Evolutionary conservation across 192 early-diverging fungal genomes (phyloP), one percentile per base, ranked within the genome.

Genomic region (Coemansia erecta): DNA sequence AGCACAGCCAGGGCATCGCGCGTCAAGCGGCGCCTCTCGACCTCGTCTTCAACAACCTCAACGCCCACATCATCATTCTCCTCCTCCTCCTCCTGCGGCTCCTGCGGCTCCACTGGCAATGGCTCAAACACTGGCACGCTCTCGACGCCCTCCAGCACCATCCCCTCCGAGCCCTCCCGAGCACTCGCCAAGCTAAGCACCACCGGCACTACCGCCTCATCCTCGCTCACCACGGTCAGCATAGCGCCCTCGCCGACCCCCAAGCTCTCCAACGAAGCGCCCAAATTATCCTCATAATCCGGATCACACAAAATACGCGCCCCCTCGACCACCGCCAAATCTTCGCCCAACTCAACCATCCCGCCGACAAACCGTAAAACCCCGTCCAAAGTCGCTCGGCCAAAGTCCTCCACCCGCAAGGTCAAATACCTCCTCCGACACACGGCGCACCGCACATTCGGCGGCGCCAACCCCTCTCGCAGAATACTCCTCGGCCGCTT

Each of bases 271-370:
- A 95, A 72, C 0, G 86, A 63, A 44, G 66, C 68, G 5, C 63
- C 68, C 11, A 82, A 58, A 58, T 93, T 93, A 50, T 97, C 94
- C 24, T 94, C 90, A 60, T 89, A 92, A 26, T 98, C 96, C 10
- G 86, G 74, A 66, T 98, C 94, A 59, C 94, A 94, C 46, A 97
- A 63, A 17, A 94, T 79, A 77, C 87, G 86, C 57, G 83, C 80
- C 47, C 86, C 85, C 56, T 91, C 85, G 48, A 85, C 80, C 14
- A 93, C 72, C 13, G 86, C 70, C 2, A 94, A 61, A 15, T 95
- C 89, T 1, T 93, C 93, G 13, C 81, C 68, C 31, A 94, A 67
- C 17, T 61, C 72, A 44, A 91, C 40, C 1, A 75, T 62, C 12
- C 24, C 26, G 19, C 80, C 31, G 33, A 89, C 60, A 33, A 62